Evolutionary conservation across 306 rosid genomes (phyloP).

Genomic region (Citrullus colocynthis): DNA sequence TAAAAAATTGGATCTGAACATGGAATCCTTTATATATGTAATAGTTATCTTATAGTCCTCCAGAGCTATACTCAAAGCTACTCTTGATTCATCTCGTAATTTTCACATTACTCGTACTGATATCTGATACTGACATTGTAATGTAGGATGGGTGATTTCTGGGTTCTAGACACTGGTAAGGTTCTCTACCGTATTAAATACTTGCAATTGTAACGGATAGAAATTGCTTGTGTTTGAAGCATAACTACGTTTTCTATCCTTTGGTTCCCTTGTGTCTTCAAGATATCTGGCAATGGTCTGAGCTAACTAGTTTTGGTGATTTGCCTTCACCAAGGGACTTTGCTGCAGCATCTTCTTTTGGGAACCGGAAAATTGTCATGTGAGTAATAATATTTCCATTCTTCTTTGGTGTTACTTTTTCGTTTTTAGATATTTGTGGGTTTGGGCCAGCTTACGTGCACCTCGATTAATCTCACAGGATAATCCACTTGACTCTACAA

Average conservation of each 20-base stretch:
- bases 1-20: background rate
- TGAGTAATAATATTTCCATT: constrained; percentile 23
- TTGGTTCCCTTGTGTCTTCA: background rate
- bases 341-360: constrained; percentile 87
- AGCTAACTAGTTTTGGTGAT: constrained; percentile 87
- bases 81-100: background rate
- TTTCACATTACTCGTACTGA: background rate
- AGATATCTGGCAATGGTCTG: constrained; percentile 99
- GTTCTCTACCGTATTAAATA: constrained; percentile 5
- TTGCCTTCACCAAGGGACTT: constrained; percentile 89
- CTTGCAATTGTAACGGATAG: background rate
- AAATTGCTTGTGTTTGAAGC: background rate
- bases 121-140: constrained; percentile 14
- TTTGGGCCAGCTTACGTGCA: too few species aligned
- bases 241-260: background rate
- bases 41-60: background rate
- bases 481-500: too few species aligned
- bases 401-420: background rate
- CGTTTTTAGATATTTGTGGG: too few species aligned
- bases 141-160: constrained; percentile 91
- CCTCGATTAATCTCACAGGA: too few species aligned
- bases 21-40: background rate
- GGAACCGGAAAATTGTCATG: constrained; percentile 83
- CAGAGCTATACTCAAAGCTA: background rate
- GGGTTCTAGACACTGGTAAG: constrained; percentile 96